Percentiles rank a stretch among this genome's conserved stretches.
Conservation (phyloP, 768 basidiomycete genomes). For the Mycena pura region DNA sequence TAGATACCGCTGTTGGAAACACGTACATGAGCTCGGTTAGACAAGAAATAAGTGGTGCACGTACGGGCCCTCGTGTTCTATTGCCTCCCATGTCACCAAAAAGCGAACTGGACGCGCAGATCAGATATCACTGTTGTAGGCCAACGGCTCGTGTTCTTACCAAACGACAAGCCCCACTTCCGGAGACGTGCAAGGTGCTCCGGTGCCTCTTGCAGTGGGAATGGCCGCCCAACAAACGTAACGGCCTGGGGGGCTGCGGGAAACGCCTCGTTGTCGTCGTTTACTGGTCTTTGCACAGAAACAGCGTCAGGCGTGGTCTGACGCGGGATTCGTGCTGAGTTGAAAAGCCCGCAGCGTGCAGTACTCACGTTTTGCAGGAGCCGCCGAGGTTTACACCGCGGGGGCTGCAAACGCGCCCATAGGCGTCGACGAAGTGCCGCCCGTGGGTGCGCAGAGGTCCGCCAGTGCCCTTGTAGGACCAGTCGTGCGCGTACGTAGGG, state of each 20-base stretch:
- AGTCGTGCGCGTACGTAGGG: slow-evolving; percentile 73
- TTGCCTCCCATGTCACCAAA: slow-evolving; percentile 95
- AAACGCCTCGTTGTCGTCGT: slow-evolving; percentile 72
- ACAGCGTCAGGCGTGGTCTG: slow-evolving; percentile 15
- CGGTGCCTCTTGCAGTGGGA: slow-evolving; percentile 87
- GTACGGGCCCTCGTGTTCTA: slow-evolving; percentile 93
- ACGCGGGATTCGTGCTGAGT: slow-evolving; percentile 3
- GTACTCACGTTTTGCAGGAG: slow-evolving; percentile 76
- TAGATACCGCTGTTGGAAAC: slow-evolving; percentile 69
- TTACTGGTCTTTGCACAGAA: slow-evolving; percentile 57
- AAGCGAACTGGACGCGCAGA: slow-evolving; percentile 70
- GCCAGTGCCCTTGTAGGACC: slow-evolving; percentile 64
- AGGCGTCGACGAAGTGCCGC: slow-evolving; percentile 81
- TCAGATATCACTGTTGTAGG: neutral
- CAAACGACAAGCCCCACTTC: slow-evolving; percentile 87
- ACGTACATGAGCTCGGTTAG: slow-evolving; percentile 5
- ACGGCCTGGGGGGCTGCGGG: slow-evolving; percentile 68
- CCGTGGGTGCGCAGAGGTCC: slow-evolving; percentile 67
- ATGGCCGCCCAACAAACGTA: slow-evolving; percentile 91
- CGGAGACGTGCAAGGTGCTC: slow-evolving; percentile 82
- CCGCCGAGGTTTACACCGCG: slow-evolving; percentile 90
- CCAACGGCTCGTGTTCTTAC: slow-evolving; percentile 53
- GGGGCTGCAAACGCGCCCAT: slow-evolving; percentile 80
- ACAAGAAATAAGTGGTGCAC: slow-evolving; percentile 38
- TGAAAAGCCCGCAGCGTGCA: neutral